Percentiles rank a stretch among this genome's conserved stretches.
Conservation (phyloP, 495 filamentous ascomycete genomes). For the Aspergillus ellipticus region DNA sequence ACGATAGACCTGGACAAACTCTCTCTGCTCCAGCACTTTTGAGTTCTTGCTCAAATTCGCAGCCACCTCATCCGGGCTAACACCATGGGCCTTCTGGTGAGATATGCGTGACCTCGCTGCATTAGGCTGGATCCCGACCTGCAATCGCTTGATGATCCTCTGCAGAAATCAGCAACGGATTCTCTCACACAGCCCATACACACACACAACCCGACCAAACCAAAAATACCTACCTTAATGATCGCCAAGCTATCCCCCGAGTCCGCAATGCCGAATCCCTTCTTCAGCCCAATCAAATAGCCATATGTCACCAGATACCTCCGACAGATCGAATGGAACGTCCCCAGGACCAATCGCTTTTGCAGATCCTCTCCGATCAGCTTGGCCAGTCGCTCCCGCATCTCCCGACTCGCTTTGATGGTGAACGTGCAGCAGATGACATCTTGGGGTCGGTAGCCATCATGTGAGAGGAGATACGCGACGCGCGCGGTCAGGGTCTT, state of each 20-base stretch:
- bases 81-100: slow-evolving; percentile 74
- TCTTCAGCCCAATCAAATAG: slow-evolving; percentile 72
- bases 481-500: slow-evolving; percentile 94
- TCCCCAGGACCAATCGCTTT: slow-evolving; percentile 79
- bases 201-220: slow-evolving; percentile 4
- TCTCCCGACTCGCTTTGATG: slow-evolving; percentile 92
- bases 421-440: slow-evolving; percentile 98
- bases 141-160: slow-evolving; percentile 74
- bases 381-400: slow-evolving; percentile 81
- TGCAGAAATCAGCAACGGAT: slow-evolving; percentile 22
- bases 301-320: slow-evolving; percentile 86
- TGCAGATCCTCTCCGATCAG: slow-evolving; percentile 75
- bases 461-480: slow-evolving; percentile 83
- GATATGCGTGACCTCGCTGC: slow-evolving; percentile 75
- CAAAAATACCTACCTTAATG: slow-evolving; percentile 33
- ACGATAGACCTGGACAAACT: slow-evolving; percentile 69
- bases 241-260: slow-evolving; percentile 73
- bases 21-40: slow-evolving; percentile 60
- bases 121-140: slow-evolving; percentile 64
- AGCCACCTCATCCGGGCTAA: slow-evolving; percentile 40
- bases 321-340: slow-evolving; percentile 91
- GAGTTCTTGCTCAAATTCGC: slow-evolving; percentile 33
- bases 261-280: slow-evolving; percentile 93
- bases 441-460: slow-evolving; percentile 80
- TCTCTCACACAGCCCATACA: not conserved